Evolutionary conservation across 1,284 basidiomycete genomes (phyloP).

Genomic region (Hemileia vastatrix): DNA sequence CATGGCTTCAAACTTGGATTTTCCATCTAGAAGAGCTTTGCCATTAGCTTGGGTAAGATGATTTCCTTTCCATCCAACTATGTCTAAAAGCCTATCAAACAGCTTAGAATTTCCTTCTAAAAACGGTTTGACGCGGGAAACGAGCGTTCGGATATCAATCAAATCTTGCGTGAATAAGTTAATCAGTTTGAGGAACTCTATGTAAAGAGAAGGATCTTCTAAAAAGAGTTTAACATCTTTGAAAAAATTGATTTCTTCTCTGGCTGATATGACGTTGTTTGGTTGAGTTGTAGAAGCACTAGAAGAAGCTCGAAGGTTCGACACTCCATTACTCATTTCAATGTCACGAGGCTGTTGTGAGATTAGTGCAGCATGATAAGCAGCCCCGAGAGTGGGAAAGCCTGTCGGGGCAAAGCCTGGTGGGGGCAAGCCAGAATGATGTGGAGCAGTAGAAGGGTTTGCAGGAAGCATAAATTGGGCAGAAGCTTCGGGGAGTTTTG

Average conservation of each 20-base stretch:
- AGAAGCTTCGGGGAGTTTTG: no score
- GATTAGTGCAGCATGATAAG: conserved; percentile 15
- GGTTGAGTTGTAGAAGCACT: not conserved
- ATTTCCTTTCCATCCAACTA: conserved; percentile 65
- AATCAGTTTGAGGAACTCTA: conserved; percentile 90
- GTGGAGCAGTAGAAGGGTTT: not conserved
- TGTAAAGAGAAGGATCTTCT: conserved; percentile 75
- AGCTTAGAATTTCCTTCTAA: conserved; percentile 67
- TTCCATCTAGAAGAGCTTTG: conserved; percentile 49
- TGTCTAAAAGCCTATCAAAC: conserved; percentile 72
- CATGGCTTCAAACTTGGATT: conserved; percentile 49
- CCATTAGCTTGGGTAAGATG: conserved; percentile 52
- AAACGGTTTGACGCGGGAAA: conserved; percentile 70
- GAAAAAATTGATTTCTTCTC: conserved; percentile 73
- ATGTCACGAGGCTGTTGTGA: conserved; percentile 9
- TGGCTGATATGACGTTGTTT: conserved; percentile 1
- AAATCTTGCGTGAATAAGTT: conserved; percentile 92
- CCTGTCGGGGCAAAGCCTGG: conserved; percentile 19
- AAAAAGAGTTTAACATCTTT: conserved; percentile 79
- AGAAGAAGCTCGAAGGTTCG: no score
- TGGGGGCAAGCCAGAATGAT: conserved; percentile 9
- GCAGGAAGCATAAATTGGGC: no score
- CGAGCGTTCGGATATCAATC: conserved; percentile 72
- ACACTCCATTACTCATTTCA: not conserved
- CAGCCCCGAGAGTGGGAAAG: conserved; percentile 16